Base-by-base conservation (phyloP, 2,329 filamentous ascomycete species). In the Trichoderma arundinaceum region DNA sequence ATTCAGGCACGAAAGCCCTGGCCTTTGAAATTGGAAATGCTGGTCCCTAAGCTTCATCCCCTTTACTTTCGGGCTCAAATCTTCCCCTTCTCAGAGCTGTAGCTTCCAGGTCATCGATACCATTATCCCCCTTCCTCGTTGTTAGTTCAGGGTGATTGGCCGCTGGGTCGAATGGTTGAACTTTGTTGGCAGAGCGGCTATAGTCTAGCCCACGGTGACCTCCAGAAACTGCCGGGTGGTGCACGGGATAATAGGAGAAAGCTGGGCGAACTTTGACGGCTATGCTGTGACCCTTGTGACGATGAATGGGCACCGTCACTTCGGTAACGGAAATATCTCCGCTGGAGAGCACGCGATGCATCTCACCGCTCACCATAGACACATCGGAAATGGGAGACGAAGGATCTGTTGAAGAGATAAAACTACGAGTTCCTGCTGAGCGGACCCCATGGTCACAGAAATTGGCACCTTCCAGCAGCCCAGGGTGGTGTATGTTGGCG, bases 221-320 rank as follows among this genome's bases (percentile, higher is more conserved):
- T 41, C 52, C 54, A 9, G 52, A 9, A 9, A 54, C 32, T 15
- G 17, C 22, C 38, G 59, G 62, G 19, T 68, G 57, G 35, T 70
- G 59, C 6, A 66, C 56, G 1, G 66, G 60, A 38, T 70, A 52
- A 15, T 69, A 46, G 6, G 69, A 67, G 43, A 69, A 72, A 3
- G 69, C 69, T 13, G 75, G 74, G 4, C 70, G 71, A 35, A 72
- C 68, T 39, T 77, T 76, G 15, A 70, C 69, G 9, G 67, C 63
- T 33, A 66, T 69, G 46, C 64, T 70, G 32, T 74, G 71, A 6
- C 69, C 72, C n/a, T 62, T 58, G 19, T 68, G 65, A 38, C 53
- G 62, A 43, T 71, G 67, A 38, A 68, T 44, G 3, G 67, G 43
- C 12, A 70, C 64, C 49, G 60, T 60, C 41, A 69, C 67, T 3